Base-by-base conservation (phyloP, 768 basidiomycete species). In the Heimioporus sp. region DNA sequence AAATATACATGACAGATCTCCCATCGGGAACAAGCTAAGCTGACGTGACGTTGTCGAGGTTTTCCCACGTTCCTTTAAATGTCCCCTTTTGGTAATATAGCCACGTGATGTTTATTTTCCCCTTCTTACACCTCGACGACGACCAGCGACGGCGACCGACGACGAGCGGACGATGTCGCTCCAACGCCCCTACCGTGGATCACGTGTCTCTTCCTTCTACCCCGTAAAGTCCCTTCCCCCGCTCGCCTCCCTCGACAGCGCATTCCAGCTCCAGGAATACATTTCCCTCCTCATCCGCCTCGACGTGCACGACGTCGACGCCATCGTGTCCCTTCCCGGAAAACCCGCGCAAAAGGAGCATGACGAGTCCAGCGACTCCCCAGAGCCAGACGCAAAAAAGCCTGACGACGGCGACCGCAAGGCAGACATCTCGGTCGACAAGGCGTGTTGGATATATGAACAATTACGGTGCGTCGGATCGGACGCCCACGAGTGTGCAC, bases 251-350 rank as follows among this genome's bases (percentile, higher is more conserved):
- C 75, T 96, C 30, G 88, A 95, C 72, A 94, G 91, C 67, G 91
- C 93, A 0, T 97, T 96, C 66, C 92, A 96, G 65, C 79, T 96
- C 8, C 92, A 96, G 62, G 96, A 98, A 65, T 96, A 93, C 71
- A 90, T 98, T 41, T 87, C 92, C 1, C 76, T 91, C 30, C 82
- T 96, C 56, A 90, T 96, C 52, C 83, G 88, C 15, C 75, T 81
- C 24, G 86, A 98, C 71, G 87, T 92, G 0, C 92, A 95, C 71
- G 89, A 97, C 66, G 87, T 98, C 17, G 82, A 90, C 37, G 68
- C 80, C 8, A 87, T 98, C 38, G 83, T 93, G 0, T 77, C 85
- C 31, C 70, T 96, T 0, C 95, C 95, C 6, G 85, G 77, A 21
- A 78, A 74, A 57, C 3, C 15, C n/a, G 1, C 45, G 2, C 60